Evolutionary conservation across 2,329 filamentous ascomycete species (phyloP), one percentile per base, ranked within the genome.

Genomic region (Venturia nashicola): DNA sequence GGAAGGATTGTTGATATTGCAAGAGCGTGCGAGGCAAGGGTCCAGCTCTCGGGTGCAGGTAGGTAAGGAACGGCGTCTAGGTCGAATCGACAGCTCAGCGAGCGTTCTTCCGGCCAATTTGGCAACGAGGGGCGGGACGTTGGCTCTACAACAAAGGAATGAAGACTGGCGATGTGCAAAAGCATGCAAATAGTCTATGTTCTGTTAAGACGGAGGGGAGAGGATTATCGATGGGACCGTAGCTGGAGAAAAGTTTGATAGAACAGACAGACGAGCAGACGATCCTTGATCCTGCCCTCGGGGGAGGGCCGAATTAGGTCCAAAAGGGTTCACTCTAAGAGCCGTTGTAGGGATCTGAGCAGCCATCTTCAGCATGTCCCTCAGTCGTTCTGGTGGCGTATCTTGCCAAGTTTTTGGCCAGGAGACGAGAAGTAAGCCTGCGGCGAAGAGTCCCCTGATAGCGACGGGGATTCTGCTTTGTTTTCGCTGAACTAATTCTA

Each of bases 1-100:
- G 42, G 16, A 60, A 16, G 59, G 42, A 60, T 43, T 44, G 59
- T 60, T 60, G 39, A 44, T 60, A 44, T 60, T 60, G 59, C 59
- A 57, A n/a, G 39, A 57, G 39, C 32, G 32, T 57, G 51, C 51
- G 14, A 57, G 51, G 16, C 32, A 57, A 57, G 51, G 51, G 51
- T 57, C 51, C 51, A 57, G 51, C 51, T 57, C 40, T 42, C 14
- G 51, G 39, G 27, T n/a, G 51, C 14, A 27, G 39, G 27, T n/a
- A 27, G 51, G 27, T 20, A 57, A 57, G 32, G 51, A 57, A 57
- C 36, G 51, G 51, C 5, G 51, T 57, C 51, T 57, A 57, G 39
- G 51, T 36, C 51, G 51, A 57, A 54, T 54, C 9, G 32, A 57
- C 18, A 18, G 2, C 16, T 39, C 18, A 18, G 2, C 16, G 51